phyloP scores from a whole-genome alignment of 495 filamentous ascomycete species.

The Patellaria atrata region DNA sequence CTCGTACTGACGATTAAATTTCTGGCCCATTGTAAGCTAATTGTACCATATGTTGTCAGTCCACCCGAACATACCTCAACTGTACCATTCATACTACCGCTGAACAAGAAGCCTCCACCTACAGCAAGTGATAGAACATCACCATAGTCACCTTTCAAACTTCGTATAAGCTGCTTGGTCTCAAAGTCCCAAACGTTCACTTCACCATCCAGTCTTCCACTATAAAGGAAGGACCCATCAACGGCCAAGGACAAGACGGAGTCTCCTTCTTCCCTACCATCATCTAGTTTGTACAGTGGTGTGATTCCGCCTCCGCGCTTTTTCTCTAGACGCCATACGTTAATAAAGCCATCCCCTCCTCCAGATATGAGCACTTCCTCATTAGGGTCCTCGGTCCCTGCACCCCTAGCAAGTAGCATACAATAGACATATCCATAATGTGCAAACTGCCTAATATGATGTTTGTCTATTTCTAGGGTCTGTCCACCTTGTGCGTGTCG shows the following conservation, averaged over 20 bases:
- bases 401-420: constrained; percentile 65
- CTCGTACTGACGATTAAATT: constrained; percentile 82
- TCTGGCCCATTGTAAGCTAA: constrained; percentile 28
- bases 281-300: constrained; percentile 53
- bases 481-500: constrained; percentile 37
- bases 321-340: constrained; percentile 62
- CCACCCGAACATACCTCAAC: constrained; percentile 48
- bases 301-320: constrained; percentile 37
- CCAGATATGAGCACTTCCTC: constrained; percentile 79
- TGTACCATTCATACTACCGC: constrained; percentile 63
- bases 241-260: constrained; percentile 70
- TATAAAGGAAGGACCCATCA: constrained; percentile 81
- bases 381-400: constrained; percentile 41
- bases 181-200: constrained; percentile 96
- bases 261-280: constrained; percentile 48
- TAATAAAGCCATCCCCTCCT: constrained; percentile 85
- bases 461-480: constrained; percentile 67
- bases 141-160: constrained; percentile 60
- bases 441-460: constrained; percentile 73
- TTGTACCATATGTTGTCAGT: neutral
- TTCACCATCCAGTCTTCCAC: constrained; percentile 75
- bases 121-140: constrained; percentile 80
- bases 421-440: constrained; percentile 94
- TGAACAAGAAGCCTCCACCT: constrained; percentile 71
- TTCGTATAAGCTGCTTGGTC: constrained; percentile 76